Conservation (phyloP, 1,284 basidiomycete genomes). For the Marasmius oreades region DNA sequence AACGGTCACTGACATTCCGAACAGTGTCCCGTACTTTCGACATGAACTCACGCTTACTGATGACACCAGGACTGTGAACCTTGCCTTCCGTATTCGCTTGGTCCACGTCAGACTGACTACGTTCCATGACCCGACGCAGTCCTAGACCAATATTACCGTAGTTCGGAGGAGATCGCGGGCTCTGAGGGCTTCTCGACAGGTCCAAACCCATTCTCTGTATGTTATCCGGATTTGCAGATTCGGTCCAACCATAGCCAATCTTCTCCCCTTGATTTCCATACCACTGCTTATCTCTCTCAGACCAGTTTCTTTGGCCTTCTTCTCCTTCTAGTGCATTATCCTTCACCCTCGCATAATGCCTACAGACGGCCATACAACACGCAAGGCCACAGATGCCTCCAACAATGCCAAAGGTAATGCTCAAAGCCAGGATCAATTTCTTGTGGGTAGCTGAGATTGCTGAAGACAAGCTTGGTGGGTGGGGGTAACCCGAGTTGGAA, state of each 20-base stretch:
- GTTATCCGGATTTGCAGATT: background rate
- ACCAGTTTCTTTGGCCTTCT: constrained; percentile 51
- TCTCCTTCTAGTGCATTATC: constrained; percentile 59
- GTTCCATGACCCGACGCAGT: constrained; percentile 42
- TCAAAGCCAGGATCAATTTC: constrained; percentile 53
- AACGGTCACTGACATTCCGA: constrained; percentile 62
- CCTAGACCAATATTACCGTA: constrained; percentile 18
- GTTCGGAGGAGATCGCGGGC: constrained; percentile 4
- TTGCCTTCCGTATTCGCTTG: constrained; percentile 17
- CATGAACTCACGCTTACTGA: constrained; percentile 68
- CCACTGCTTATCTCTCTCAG: constrained; percentile 62
- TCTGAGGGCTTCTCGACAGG: constrained; percentile 5
- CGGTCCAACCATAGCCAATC: constrained; percentile 27
- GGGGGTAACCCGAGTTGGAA: constrained; percentile 22
- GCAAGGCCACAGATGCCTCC: constrained; percentile 57
- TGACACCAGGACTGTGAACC: constrained; percentile 44
- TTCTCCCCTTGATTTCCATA: constrained; percentile 48
- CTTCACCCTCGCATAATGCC: constrained; percentile 50
- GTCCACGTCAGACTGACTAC: constrained; percentile 28
- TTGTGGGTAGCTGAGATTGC: constrained; percentile 40
- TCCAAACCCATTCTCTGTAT: constrained; percentile 11
- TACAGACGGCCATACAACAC: constrained; percentile 49
- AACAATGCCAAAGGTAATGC: constrained; percentile 58
- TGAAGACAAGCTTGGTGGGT: constrained; percentile 25
- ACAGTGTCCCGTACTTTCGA: constrained; percentile 56